phyloP scores from a whole-genome alignment of 306 rosid genomes.

The Citrullus mucosospermus region DNA sequence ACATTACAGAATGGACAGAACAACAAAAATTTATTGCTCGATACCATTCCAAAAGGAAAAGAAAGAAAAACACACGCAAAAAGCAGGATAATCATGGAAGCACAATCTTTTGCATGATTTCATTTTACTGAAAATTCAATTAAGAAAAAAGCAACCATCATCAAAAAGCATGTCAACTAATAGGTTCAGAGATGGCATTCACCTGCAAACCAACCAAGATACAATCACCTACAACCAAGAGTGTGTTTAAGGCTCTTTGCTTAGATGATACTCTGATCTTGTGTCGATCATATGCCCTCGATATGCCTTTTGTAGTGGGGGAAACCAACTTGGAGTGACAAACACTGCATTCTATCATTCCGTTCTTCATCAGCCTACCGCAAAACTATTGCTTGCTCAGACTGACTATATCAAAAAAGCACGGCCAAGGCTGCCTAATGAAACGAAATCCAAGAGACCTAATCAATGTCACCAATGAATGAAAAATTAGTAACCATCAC shows the following conservation, averaged over 20 bases:
- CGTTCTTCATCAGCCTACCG: conserved; percentile 45
- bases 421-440: conserved; percentile 3
- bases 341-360: conserved; percentile 93
- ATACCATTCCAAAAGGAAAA: background rate
- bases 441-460: background rate
- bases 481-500: background rate
- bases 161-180: background rate
- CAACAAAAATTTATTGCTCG: background rate
- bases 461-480: background rate
- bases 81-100: background rate
- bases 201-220: conserved; percentile 95
- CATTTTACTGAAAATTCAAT: background rate
- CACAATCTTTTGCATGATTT: background rate
- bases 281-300: conserved; percentile 88
- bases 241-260: conserved; percentile 62
- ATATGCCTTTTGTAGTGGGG: conserved; percentile 45
- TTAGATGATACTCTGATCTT: conserved; percentile 64
- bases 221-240: conserved; percentile 97
- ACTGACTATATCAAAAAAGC: conserved; percentile 19
- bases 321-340: conserved; percentile 88
- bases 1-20: background rate
- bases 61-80: background rate
- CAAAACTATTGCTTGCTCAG: conserved; percentile 19
- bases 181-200: conserved; percentile 10
- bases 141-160: background rate